Percentiles rank a stretch among this genome's conserved stretches.
These are phyloP conservation scores for Echites panduratus DNA, from an alignment of 257 asterid genomes.

Conservation along the genomic window DNA sequence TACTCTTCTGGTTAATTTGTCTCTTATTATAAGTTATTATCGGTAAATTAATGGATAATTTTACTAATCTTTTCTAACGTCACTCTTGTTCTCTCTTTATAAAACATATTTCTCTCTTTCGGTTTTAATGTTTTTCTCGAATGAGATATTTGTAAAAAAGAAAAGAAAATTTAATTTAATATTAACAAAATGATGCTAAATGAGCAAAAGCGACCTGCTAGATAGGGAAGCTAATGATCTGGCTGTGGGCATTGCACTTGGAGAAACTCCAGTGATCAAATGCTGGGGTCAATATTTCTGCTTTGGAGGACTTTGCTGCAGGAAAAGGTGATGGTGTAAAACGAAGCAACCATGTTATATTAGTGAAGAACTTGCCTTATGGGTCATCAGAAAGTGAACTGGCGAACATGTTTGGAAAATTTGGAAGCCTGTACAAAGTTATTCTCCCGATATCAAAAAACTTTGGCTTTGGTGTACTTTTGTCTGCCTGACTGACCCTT, in stretches of 20 bases:
- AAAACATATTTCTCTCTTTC: no score
- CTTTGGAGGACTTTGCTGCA: slow-evolving; percentile 73
- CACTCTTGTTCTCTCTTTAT: no score
- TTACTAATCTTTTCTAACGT: no score
- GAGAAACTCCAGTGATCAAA: slow-evolving; percentile 89
- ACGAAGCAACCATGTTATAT: slow-evolving; percentile 88
- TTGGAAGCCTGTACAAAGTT: slow-evolving; percentile 78
- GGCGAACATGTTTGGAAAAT: slow-evolving; percentile 74
- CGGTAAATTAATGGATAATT: no score
- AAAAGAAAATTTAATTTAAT: no score
- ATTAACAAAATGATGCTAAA: no score
- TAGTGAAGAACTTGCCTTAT: slow-evolving; percentile 90
- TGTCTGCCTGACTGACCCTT: slow-evolving; percentile 10
- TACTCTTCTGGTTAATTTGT: no score
- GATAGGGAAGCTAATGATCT: slow-evolving; percentile 77
- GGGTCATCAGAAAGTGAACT: slow-evolving; percentile 82
- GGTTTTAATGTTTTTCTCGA: no score
- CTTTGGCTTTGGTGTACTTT: slow-evolving; percentile 79
- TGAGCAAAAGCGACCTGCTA: slow-evolving; percentile 76
- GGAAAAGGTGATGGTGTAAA: slow-evolving; percentile 65
- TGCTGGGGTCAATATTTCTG: slow-evolving; percentile 74
- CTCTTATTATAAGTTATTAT: no score
- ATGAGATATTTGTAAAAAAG: no score
- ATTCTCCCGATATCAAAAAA: slow-evolving; percentile 77
- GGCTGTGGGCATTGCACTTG: slow-evolving; percentile 83